Percentiles rank a stretch among this genome's conserved stretches.
Conservation (phyloP, 106 monocot species). For the Phalaenopsis equestris region DNA sequence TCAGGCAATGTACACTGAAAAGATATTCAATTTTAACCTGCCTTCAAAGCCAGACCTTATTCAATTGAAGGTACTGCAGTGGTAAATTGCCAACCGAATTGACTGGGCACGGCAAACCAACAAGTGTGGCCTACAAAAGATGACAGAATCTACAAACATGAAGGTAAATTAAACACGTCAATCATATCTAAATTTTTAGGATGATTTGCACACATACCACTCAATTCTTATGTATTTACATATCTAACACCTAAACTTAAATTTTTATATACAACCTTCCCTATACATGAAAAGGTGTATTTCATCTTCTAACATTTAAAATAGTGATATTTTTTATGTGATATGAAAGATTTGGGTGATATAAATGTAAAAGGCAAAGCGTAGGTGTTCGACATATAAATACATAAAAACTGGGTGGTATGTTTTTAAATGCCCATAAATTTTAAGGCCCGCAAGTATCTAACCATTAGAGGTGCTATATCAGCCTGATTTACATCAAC, state of each 20-base stretch:
- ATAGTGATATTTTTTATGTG: too few species aligned
- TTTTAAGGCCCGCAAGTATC: background rate
- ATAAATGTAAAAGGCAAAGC: too few species aligned
- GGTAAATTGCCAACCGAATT: constrained; percentile 93
- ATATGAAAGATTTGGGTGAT: too few species aligned
- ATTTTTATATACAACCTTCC: too few species aligned
- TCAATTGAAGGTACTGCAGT: constrained; percentile 52
- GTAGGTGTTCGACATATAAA: too few species aligned
- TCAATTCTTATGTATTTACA: too few species aligned
- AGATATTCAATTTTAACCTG: background rate
- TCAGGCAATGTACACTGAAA: background rate
- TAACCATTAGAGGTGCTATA: constrained; percentile 88
- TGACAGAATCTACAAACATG: background rate
- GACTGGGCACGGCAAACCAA: constrained; percentile 85
- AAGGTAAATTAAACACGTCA: constrained; percentile 1
- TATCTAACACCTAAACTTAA: too few species aligned
- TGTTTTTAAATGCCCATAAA: background rate
- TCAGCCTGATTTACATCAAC: constrained; percentile 93
- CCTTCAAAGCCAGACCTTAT: constrained; percentile 35
- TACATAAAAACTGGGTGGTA: too few species aligned
- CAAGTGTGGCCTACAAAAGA: constrained; percentile 66
- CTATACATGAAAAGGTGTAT: too few species aligned
- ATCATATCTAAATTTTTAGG: background rate
- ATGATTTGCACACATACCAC: too few species aligned
- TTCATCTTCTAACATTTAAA: too few species aligned